A percentile compares a stretch with the other conserved stretches of the same genome.
These are phyloP conservation scores for Alternaria infectoria DNA, from an alignment of 2,329 filamentous ascomycete species.

Conservation along the genomic window DNA sequence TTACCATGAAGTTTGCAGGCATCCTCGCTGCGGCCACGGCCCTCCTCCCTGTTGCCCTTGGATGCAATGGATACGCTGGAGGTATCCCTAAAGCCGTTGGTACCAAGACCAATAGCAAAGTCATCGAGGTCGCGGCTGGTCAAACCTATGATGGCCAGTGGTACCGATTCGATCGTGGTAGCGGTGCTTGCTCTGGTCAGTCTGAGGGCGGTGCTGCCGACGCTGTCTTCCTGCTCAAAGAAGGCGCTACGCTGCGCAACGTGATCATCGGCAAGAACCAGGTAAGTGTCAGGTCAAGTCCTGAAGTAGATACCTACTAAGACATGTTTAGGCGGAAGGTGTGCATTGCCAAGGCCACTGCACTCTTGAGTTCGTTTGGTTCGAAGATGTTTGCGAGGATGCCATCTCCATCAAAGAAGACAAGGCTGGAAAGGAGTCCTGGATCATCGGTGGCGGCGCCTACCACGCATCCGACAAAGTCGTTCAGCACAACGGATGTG, in stretches of 20 bases:
- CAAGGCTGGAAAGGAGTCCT: constrained; percentile 36
- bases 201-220: constrained; percentile 24
- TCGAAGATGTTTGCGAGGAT: constrained; percentile 50
- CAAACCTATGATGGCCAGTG: constrained; percentile 31
- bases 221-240: constrained; percentile 55
- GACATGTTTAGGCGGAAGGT: constrained; percentile 50
- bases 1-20: constrained; percentile 23
- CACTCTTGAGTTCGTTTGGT: constrained; percentile 51
- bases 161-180: constrained; percentile 35
- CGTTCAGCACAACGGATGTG: constrained; percentile 50
- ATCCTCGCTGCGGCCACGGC: constrained; percentile 22
- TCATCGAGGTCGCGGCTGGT: constrained; percentile 33
- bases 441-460: constrained; percentile 51
- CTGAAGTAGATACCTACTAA: not conserved
- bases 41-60: constrained; percentile 27
- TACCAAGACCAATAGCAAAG: constrained; percentile 35
- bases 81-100: constrained; percentile 30
- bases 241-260: constrained; percentile 58
- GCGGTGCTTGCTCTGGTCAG: constrained; percentile 31
- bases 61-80: constrained; percentile 33
- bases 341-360: constrained; percentile 59
- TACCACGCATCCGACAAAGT: constrained; percentile 48
- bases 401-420: constrained; percentile 44
- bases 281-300: not conserved
- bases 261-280: constrained; percentile 61